These are phyloP conservation scores for Trichoderma sp. DNA, from an alignment of 2,329 filamentous ascomycete genomes.

Conservation along the genomic window DNA sequence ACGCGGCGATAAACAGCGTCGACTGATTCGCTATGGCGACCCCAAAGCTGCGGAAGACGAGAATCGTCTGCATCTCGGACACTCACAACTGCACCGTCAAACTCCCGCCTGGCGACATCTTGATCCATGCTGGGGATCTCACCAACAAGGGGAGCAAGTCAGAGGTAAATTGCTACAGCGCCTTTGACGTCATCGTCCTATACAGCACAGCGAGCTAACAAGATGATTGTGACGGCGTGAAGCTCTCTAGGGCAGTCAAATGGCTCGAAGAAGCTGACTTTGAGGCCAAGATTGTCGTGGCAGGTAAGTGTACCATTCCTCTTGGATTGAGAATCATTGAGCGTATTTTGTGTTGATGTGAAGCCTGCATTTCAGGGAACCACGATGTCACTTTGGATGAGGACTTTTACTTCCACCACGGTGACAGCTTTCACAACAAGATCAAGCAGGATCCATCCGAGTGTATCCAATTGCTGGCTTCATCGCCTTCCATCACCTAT, in stretches of 20 bases:
- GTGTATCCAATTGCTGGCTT: slow-evolving; percentile 57
- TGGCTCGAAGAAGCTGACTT: slow-evolving; percentile 71
- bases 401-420: slow-evolving; percentile 59
- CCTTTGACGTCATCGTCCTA: slow-evolving; percentile 16
- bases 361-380: slow-evolving; percentile 55
- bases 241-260: slow-evolving; percentile 60
- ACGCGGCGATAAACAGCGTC: background rate
- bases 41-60: slow-evolving; percentile 48
- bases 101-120: slow-evolving; percentile 70
- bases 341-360: background rate
- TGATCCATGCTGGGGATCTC: slow-evolving; percentile 76
- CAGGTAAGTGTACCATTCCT: slow-evolving; percentile 49
- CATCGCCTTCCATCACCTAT: slow-evolving; percentile 62
- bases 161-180: slow-evolving; percentile 43
- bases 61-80: slow-evolving; percentile 75
- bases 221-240: background rate
- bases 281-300: slow-evolving; percentile 69
- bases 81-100: slow-evolving; percentile 69
- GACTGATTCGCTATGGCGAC: slow-evolving; percentile 21
- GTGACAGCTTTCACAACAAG: slow-evolving; percentile 58
- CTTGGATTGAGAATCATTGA: no score
- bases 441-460: slow-evolving; percentile 52
- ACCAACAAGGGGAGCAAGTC: slow-evolving; percentile 69
- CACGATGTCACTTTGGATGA: slow-evolving; percentile 72
- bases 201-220: background rate